phyloP scores from a whole-genome alignment of 2,329 filamentous ascomycete species.

The Raffaelea arxii region DNA sequence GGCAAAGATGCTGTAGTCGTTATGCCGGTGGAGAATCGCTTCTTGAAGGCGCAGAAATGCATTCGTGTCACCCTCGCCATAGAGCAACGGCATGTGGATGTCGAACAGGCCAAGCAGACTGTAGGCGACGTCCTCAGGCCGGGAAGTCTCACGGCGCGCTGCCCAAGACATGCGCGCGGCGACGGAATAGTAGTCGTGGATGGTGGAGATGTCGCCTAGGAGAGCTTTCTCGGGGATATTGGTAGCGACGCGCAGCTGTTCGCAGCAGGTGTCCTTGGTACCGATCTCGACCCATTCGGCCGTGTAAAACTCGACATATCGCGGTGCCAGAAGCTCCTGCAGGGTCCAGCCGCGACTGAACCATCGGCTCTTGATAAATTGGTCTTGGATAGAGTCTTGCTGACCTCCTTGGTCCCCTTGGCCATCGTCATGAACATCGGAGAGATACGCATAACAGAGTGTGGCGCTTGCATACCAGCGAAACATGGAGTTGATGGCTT shows the following conservation, averaged over 20 bases:
- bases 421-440: conserved; percentile 19
- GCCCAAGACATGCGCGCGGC: conserved; percentile 14
- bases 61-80: conserved; percentile 13
- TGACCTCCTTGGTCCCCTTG: no score
- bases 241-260: no score
- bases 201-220: background rate
- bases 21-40: conserved; percentile 7
- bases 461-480: conserved; percentile 23
- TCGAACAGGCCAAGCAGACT: conserved; percentile 12
- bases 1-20: conserved; percentile 9
- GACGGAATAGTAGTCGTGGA: background rate
- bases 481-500: conserved; percentile 19
- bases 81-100: conserved; percentile 13
- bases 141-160: conserved; percentile 9
- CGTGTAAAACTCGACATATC: conserved; percentile 13
- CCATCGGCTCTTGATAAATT: conserved; percentile 6
- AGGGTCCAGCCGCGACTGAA: conserved; percentile 16
- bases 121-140: conserved; percentile 12
- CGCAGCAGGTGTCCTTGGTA: no score
- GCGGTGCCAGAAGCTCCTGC: conserved; percentile 14
- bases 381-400: background rate
- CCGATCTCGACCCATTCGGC: conserved; percentile 13
- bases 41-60: conserved; percentile 13
- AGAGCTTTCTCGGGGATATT: conserved; percentile 8
- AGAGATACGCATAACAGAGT: conserved; percentile 25